These are phyloP conservation scores for Zygotorulaspora chibaensis DNA, from an alignment of 805 yeast genomes.

Conservation along the genomic window DNA sequence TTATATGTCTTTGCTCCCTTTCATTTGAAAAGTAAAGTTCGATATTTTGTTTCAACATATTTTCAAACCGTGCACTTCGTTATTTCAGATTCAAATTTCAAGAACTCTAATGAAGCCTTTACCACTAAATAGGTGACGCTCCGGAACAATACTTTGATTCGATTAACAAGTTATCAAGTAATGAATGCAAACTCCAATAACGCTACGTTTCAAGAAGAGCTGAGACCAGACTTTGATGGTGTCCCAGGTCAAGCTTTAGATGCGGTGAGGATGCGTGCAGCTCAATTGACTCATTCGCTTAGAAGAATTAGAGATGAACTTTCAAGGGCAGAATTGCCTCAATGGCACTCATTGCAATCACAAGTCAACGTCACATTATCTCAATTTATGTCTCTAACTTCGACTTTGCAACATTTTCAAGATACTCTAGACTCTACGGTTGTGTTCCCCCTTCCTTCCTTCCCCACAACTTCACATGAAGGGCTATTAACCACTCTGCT, in stretches of 20 bases:
- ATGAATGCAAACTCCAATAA: conserved; percentile 1
- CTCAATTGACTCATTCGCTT: conserved; percentile 59
- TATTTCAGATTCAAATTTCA: not conserved
- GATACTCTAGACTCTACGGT: conserved; percentile 61
- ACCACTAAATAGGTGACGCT: not conserved
- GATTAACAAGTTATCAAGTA: not conserved
- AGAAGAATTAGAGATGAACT: conserved; percentile 53
- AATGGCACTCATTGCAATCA: conserved; percentile 62
- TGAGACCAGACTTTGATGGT: conserved; percentile 36
- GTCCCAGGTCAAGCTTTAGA: conserved; percentile 62
- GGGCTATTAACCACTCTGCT: conserved; percentile 77
- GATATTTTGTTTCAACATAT: no score
- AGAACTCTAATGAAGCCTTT: not conserved
- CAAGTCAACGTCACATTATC: conserved; percentile 81
- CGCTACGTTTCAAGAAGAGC: conserved; percentile 15
- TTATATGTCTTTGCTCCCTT: no score
- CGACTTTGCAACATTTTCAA: conserved; percentile 58
- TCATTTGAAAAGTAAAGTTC: no score
- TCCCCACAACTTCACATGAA: conserved; percentile 82
- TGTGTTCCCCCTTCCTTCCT: conserved; percentile 76
- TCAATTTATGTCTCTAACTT: conserved; percentile 74
- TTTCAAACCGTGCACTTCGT: no score
- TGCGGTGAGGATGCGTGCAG: conserved; percentile 54
- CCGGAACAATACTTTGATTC: not conserved
- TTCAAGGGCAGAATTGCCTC: conserved; percentile 42